Base-by-base conservation (phyloP, 1,284 basidiomycete species). In the Sutorius eximius region DNA sequence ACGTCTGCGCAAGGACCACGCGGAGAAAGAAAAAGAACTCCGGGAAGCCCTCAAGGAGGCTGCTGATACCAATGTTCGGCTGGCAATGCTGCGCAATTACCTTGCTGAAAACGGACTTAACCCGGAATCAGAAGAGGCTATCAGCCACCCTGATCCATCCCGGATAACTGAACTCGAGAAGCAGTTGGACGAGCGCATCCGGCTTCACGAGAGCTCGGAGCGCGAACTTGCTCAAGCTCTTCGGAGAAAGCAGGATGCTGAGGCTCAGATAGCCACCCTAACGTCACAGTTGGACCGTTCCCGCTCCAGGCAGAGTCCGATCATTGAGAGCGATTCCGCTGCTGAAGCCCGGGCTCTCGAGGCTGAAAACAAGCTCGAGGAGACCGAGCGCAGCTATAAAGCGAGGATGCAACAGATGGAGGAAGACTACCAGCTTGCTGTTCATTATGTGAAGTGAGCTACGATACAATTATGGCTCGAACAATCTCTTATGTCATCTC, bases 341-440 rank as follows among this genome's bases (percentile, higher is more conserved):
- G 68, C 70, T n/a, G 85, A 89, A 51, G 77, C 76, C 40, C 84
- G 88, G 37, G 82, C 79, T 37, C 74, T 75, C 47, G 87, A 87
- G 61, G 80, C 83, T 20, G 91, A 93, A 71, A 81, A 80, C 49
- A 89, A 85, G 69, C 78, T 93, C 51, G 85, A 86, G 49, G 91
- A 93, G 69, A 87, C 86, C 33, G 91, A 95, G 69, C 81, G 80
- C 59, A 78, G 75, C 56, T 91, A 92, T 73, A 89, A 87, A 72
- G 78, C 83, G 38, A 82, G 86, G 46, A 80, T 91, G 72, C 81
- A 85, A 65, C 91, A 94, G 68, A 85, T 98, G 72, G 95, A 98
- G 73, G 88, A 93, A 61, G 95, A 98, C 71, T 98, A 98, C 73
- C 91, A 96, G 69, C 82, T 93, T 44, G 93, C 93, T 22, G 92